Evolutionary conservation across 331 rosid genomes (phyloP), one percentile per base, ranked within the genome.

Genomic region (Ulmus americana): DNA sequence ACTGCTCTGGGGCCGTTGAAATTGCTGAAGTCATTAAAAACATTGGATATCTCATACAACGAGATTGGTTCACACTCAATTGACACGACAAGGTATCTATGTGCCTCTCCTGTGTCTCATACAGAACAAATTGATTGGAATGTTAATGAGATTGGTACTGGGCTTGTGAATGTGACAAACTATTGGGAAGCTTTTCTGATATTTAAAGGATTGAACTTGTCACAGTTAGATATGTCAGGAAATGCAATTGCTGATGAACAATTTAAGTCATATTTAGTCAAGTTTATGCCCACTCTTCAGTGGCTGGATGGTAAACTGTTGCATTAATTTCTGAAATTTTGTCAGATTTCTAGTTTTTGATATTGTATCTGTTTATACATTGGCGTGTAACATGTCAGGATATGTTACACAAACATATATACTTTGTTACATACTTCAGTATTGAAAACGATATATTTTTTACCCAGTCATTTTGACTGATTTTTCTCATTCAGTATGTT

Each of bases 181-280:
- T 74, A 74, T 77, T 90, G 95, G 95, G 91, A 90, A 65, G 88
- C 95, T 61, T 77, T 83, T 80, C 72, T 87, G 62, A 68, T 84
- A 70, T 80, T 87, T 67, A 79, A 77, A 73, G 77, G 82, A 73
- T 55, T 85, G 83, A 63, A 68, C 67, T 68, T 87, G 84, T 79
- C 70, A 5, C 95, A 87, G 58, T 76, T 90, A 64, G 82, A 82
- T 72, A 69, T 81, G 6, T 55, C 45, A 12, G 91, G 96, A 64
- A 85, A 87, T 73, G 65, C 70, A 47, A 64, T 85, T 73, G 83
- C 84, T 7, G 82, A 71, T 71, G 90, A 84, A 67, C 77, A 63
- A 62, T 84, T 90, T 53, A 78, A 59, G 55, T 82, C 80, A 39
- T 84, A 85, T 79, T 63, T 84, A 53, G 76, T 72, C 70, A 80